Evolutionary conservation across 2,329 filamentous ascomycete genomes (phyloP), one percentile per base, ranked within the genome.

Genomic region (Pyrenochaeta sp.): DNA sequence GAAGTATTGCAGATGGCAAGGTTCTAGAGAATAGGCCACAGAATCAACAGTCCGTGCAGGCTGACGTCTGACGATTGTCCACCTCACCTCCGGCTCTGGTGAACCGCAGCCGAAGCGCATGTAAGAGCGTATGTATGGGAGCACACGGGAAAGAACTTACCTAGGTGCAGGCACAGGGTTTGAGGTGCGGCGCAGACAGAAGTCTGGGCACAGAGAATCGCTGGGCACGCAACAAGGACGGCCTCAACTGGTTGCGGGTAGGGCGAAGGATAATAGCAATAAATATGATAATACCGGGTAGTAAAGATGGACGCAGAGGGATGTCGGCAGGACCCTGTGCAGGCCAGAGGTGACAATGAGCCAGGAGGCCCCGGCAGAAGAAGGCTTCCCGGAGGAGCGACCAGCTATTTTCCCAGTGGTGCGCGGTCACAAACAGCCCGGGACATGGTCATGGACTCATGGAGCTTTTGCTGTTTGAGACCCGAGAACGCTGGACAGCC

Each of bases 41-140:
- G 66, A 72, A 68, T 58, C 66, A 64, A 60, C 59, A 68, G 72
- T 72, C 71, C 69, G 70, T 75, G 71, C 72, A 75, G 71, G 64
- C 68, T 73, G 72, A 71, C 67, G 68, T 73, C 69, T 68, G 61
- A 71, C 64, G 53, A 61, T 44, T 63, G 58, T 57, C 64, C 66
- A 68, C 65, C 64, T 53, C 49, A 61, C 54, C 57, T 69, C 65
- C 69, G 69, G 72, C 64, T 67, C 63, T 68, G 64, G 59, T 68
- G 63, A 65, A 63, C 55, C 61, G 66, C 63, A 72, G 62, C 67
- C 67, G 71, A 69, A 66, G 65, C 61, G 64, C 61, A 68, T 61
- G 58, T 59, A 61, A 61, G 58, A 63, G 51, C 54, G 56, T 49
- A 58, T 54, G 54, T 61, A 60, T 60, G 63, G 64, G 60, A 57